Percentiles rank a stretch among this genome's conserved stretches.
phyloP scores from a whole-genome alignment of 345 rosid genomes.

The Rubroshorea leprosula region DNA sequence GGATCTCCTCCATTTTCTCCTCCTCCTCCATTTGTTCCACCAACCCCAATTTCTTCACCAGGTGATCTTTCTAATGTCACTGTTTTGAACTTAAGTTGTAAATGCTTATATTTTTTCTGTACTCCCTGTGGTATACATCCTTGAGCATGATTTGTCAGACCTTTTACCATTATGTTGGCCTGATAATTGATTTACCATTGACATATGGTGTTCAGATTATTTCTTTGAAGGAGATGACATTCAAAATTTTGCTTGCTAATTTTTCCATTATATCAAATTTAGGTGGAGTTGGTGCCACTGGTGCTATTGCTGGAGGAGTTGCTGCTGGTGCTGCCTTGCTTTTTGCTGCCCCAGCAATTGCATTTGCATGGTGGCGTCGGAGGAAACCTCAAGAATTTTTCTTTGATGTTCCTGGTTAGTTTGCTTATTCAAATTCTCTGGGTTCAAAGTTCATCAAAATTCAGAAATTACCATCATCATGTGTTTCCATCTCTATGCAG shows the following conservation, averaged over 20 bases:
- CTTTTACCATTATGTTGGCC: neutral
- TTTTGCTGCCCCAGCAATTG: slow-evolving; percentile 96
- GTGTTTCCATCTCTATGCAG: slow-evolving; percentile 38
- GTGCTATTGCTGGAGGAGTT: slow-evolving; percentile 99
- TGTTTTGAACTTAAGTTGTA: neutral
- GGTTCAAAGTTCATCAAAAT: neutral
- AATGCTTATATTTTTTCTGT: neutral
- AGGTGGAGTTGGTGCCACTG: slow-evolving; percentile 80
- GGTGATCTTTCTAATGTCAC: slow-evolving; percentile 32
- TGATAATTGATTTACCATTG: neutral
- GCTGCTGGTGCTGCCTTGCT: slow-evolving; percentile 98
- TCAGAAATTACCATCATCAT: slow-evolving; percentile 1
- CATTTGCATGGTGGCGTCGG: slow-evolving; percentile 97
- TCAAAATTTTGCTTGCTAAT: neutral
- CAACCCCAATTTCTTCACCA: slow-evolving; percentile 61
- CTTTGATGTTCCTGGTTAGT: slow-evolving; percentile 94
- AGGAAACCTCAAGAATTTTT: slow-evolving; percentile 85
- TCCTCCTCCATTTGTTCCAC: slow-evolving; percentile 95
- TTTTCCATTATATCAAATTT: slow-evolving; percentile 12
- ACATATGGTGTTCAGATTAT: neutral
- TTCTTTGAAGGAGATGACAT: no score
- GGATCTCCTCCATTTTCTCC: slow-evolving; percentile 99
- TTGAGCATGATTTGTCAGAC: neutral
- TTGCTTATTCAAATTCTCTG: slow-evolving; percentile 3
- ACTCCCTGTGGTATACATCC: no score